These are phyloP conservation scores for Fonsecaea erecta DNA, from an alignment of 2,329 filamentous ascomycete genomes.

Conservation along the genomic window DNA sequence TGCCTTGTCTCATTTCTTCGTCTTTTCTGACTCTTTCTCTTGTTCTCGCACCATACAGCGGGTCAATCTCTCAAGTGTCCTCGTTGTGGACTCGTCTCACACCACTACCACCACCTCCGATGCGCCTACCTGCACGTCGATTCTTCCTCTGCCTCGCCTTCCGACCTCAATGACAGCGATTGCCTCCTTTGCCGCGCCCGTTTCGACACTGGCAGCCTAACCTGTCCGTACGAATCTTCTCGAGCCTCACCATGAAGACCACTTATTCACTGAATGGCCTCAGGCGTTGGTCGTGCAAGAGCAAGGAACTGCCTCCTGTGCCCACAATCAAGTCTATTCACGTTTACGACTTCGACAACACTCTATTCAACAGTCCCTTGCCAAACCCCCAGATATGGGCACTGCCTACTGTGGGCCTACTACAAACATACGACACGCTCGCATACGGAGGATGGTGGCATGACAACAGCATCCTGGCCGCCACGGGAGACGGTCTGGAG, in stretches of 20 bases:
- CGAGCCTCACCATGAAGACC: conserved; percentile 31
- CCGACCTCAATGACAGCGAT: conserved; percentile 8
- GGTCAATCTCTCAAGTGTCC: not conserved
- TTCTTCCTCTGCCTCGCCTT: not conserved
- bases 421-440: conserved; percentile 77
- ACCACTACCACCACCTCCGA: not conserved
- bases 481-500: conserved; percentile 81
- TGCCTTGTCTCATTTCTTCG: not conserved
- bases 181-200: not conserved
- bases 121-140: conserved; percentile 7
- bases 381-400: conserved; percentile 91
- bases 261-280: conserved; percentile 71
- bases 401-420: conserved; percentile 72
- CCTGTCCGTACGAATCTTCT: not conserved
- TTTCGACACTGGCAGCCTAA: not conserved
- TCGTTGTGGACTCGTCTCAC: not conserved
- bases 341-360: conserved; percentile 98
- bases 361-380: conserved; percentile 86
- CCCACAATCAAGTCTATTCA: conserved; percentile 77
- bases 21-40: not conserved
- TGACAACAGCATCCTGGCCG: conserved; percentile 79
- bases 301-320: conserved; percentile 66
- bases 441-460: conserved; percentile 96
- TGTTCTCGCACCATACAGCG: not conserved
- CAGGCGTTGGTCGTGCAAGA: conserved; percentile 79